Evolutionary conservation across 148 eudicot genomes (phyloP).

Genomic region (Simmondsia chinensis): DNA sequence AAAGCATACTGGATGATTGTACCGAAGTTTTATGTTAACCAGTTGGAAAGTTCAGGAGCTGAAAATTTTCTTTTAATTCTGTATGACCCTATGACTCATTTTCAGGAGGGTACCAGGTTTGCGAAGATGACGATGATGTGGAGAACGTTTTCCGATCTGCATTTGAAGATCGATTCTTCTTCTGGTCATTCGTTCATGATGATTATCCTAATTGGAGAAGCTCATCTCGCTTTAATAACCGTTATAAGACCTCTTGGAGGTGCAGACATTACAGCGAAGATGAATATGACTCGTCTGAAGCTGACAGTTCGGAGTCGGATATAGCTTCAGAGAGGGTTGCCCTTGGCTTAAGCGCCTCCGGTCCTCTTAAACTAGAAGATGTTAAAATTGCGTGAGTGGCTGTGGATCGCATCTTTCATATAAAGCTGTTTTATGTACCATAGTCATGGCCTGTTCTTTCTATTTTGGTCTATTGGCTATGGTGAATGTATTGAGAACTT

Average conservation of each 20-base stretch:
- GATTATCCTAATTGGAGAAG: slow-evolving; percentile 34
- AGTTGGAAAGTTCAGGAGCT: too few relatives aligned
- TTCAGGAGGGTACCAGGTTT: slow-evolving; percentile 60
- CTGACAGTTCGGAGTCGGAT: slow-evolving; percentile 23
- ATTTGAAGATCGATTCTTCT: slow-evolving; percentile 42
- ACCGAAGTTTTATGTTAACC: too few relatives aligned
- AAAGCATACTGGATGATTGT: too few relatives aligned
- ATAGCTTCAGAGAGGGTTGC: slow-evolving; percentile 45
- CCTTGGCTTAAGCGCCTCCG: slow-evolving; percentile 72
- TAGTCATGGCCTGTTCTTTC: neutral
- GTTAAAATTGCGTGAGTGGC: slow-evolving; percentile 80
- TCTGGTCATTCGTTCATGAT: slow-evolving; percentile 68
- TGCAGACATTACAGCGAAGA: slow-evolving; percentile 32
- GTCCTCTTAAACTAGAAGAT: slow-evolving; percentile 76
- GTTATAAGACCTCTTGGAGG: slow-evolving; percentile 32
- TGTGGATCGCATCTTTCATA: neutral
- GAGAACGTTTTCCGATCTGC: slow-evolving; percentile 54
- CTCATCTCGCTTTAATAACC: slow-evolving; percentile 42
- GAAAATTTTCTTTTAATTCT: too few relatives aligned
- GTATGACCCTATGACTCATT: slow-evolving; percentile 5
- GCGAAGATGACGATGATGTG: slow-evolving; percentile 41
- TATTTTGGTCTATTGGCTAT: neutral
- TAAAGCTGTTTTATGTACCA: neutral
- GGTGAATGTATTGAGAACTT: too few relatives aligned
- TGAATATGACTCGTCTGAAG: slow-evolving; percentile 33